These are phyloP conservation scores for Diaporthe amygdali DNA, from an alignment of 2,329 filamentous ascomycete genomes.

Conservation along the genomic window DNA sequence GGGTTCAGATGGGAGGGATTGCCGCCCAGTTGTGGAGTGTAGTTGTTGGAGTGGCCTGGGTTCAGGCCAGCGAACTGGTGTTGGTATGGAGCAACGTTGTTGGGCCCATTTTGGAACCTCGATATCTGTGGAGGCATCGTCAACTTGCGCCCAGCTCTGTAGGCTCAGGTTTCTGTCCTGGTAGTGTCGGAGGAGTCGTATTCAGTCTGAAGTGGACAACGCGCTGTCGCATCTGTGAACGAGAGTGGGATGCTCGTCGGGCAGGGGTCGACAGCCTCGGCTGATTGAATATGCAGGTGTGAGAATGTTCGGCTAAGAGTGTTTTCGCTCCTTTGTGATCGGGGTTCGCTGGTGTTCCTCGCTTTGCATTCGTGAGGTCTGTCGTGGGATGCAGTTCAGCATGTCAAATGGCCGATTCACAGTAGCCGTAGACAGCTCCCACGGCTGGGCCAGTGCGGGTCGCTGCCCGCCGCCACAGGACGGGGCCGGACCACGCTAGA, in stretches of 20 bases:
- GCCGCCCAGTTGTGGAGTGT: slow-evolving; percentile 60
- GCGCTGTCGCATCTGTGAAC: slow-evolving; percentile 24
- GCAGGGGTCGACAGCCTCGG: not conserved
- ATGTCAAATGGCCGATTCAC: slow-evolving; percentile 1
- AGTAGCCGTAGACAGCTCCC: slow-evolving; percentile 3
- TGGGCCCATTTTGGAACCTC: slow-evolving; percentile 54
- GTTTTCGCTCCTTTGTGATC: not conserved
- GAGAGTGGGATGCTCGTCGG: slow-evolving; percentile 11
- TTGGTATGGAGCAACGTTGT: slow-evolving; percentile 50
- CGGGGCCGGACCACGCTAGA: slow-evolving; percentile 5
- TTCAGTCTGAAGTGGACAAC: slow-evolving; percentile 24
- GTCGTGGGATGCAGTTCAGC: slow-evolving; percentile 7
- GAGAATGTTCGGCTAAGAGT: slow-evolving; percentile 1
- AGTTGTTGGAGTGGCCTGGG: slow-evolving; percentile 52
- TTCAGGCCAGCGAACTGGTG: slow-evolving; percentile 61
- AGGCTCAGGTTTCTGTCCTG: slow-evolving; percentile 17
- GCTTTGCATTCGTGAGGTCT: not conserved
- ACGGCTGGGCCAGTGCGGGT: slow-evolving; percentile 7
- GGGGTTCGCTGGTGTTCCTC: not conserved
- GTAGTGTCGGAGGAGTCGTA: slow-evolving; percentile 21
- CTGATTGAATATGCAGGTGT: not conserved
- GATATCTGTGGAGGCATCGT: slow-evolving; percentile 49
- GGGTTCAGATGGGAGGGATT: slow-evolving; percentile 76
- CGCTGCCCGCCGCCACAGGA: slow-evolving; percentile 4
- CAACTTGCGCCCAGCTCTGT: slow-evolving; percentile 29